phyloP scores from a whole-genome alignment of 1,284 basidiomycete genomes.

The Ustilago xerochloae region DNA sequence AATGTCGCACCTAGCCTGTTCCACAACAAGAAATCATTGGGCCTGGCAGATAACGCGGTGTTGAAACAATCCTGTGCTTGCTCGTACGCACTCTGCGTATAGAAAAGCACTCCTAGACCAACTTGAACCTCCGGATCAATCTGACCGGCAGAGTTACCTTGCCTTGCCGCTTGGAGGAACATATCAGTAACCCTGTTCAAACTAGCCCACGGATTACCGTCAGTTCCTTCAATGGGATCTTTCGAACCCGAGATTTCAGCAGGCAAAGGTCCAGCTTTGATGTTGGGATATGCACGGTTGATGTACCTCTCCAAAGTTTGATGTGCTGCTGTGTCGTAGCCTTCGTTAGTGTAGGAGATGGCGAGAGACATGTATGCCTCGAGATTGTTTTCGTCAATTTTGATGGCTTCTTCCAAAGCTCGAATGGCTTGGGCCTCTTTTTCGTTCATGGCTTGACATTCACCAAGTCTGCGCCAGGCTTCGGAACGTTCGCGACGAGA shows the following conservation, averaged over 20 bases:
- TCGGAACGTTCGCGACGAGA: constrained; percentile 73
- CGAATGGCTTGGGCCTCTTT: constrained; percentile 73
- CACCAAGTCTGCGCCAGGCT: constrained; percentile 92
- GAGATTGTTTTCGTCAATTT: constrained; percentile 82
- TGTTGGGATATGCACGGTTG: constrained; percentile 77
- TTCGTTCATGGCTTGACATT: constrained; percentile 96
- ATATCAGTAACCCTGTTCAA: constrained; percentile 83
- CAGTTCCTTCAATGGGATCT: constrained; percentile 66
- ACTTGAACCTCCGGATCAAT: constrained; percentile 94
- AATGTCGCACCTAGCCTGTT: constrained; percentile 94
- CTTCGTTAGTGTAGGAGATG: constrained; percentile 97
- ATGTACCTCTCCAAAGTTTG: constrained; percentile 90
- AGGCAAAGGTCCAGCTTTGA: constrained; percentile 71
- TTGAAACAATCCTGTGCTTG: constrained; percentile 91
- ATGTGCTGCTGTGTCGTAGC: constrained; percentile 87
- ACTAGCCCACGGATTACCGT: constrained; percentile 79
- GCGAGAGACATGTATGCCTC: constrained; percentile 74
- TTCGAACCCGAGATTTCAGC: constrained; percentile 75
- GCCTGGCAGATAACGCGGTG: constrained; percentile 81
- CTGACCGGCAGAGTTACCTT: constrained; percentile 71
- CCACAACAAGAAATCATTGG: constrained; percentile 94
- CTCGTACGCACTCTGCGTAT: constrained; percentile 82
- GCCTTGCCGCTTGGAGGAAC: constrained; percentile 85
- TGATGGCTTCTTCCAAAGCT: constrained; percentile 71
- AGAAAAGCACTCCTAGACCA: constrained; percentile 91